Evolutionary conservation across 2,329 filamentous ascomycete species (phyloP).

Genomic region (Alternaria arbusti): DNA sequence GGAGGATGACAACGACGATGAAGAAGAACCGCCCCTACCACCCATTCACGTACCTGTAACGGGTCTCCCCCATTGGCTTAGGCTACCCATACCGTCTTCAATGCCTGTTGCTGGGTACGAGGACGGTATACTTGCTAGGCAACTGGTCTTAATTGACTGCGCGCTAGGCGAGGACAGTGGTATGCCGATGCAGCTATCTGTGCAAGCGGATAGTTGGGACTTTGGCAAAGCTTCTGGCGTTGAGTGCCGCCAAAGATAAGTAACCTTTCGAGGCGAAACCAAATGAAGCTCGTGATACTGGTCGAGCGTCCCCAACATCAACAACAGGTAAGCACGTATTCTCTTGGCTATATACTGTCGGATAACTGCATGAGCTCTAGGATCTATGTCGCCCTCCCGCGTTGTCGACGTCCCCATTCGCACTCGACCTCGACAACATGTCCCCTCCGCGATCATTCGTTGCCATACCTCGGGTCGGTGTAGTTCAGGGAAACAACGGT

Average conservation of each 20-base stretch:
- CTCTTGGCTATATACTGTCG: not conserved
- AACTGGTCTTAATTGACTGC: conserved; percentile 7
- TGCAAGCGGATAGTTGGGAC: not conserved
- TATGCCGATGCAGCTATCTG: not conserved
- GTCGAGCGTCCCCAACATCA: not conserved
- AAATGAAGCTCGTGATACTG: not conserved
- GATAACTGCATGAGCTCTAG: not conserved
- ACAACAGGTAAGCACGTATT: not conserved
- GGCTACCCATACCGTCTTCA: not conserved
- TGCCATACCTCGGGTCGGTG: not conserved
- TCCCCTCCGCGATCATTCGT: not conserved
- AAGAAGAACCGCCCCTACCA: not conserved
- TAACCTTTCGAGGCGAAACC: conserved; percentile 1
- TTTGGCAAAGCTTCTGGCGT: conserved; percentile 3
- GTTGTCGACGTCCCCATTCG: not conserved
- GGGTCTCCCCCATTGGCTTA: not conserved
- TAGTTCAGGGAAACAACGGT: not conserved
- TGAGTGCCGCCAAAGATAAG: conserved; percentile 3
- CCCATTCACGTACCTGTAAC: not conserved
- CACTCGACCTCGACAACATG: not conserved
- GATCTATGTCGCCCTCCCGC: not conserved
- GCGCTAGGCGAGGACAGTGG: not conserved
- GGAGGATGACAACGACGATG: not conserved
- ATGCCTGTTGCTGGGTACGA: not conserved
- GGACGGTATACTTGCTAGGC: not conserved